Conservation (phyloP, 2,329 filamentous ascomycete species). For the Thelonectria rubi region DNA sequence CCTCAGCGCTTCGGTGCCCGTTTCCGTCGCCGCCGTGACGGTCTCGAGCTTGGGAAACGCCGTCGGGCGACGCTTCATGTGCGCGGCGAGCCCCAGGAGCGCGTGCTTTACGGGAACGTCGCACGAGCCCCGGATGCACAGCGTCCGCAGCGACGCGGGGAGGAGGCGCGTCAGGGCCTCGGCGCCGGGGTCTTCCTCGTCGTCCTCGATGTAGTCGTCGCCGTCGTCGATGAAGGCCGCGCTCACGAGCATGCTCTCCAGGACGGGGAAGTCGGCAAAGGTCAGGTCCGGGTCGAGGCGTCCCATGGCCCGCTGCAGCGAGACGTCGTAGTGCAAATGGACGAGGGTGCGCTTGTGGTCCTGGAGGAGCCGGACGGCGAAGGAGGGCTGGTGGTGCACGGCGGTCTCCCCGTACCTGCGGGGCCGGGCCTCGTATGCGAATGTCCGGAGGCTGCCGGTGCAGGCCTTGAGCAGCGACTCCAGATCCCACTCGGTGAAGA, state of each 20-base stretch:
- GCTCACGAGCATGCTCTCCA: background rate
- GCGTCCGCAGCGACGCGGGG: background rate
- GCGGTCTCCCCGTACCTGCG: too few relatives aligned
- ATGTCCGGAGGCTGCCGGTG: background rate
- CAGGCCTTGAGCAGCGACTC: background rate
- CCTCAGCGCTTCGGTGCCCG: background rate
- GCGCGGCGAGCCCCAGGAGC: background rate
- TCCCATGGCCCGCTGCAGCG: background rate
- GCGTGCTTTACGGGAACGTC: background rate
- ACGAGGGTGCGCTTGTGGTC: background rate
- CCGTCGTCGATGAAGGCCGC: too few relatives aligned
- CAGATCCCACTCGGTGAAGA: background rate
- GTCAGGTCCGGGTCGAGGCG: background rate
- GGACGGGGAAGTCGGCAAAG: background rate
- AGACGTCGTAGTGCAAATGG: background rate
- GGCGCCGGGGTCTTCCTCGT: too few relatives aligned
- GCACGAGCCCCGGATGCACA: background rate
- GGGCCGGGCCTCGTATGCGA: slow-evolving; percentile 6
- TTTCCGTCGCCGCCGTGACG: background rate
- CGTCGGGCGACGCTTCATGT: background rate
- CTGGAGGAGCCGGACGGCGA: background rate
- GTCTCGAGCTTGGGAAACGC: background rate
- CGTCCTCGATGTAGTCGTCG: too few relatives aligned
- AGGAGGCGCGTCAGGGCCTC: background rate
- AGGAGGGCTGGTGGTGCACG: background rate